phyloP scores from a whole-genome alignment of 371 early-diverging fungal species.

The Batkoa obscura region DNA sequence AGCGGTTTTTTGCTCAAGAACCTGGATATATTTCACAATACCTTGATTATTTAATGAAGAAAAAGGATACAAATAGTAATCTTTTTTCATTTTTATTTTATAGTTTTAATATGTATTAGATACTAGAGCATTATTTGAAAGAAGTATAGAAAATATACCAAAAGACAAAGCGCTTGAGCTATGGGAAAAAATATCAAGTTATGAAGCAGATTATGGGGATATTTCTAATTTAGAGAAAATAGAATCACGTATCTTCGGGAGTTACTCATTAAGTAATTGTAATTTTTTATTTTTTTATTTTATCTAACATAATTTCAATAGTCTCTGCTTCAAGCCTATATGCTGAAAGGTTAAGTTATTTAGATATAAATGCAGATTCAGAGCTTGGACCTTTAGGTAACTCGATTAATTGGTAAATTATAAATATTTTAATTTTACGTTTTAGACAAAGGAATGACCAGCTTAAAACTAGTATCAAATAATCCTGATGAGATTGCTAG shows the following conservation, averaged over 20 bases:
- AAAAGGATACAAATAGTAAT: constrained; percentile 80
- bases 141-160: constrained; percentile 50
- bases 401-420: no score
- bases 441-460: no score
- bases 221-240: constrained; percentile 45
- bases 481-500: no score
- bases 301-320: neutral
- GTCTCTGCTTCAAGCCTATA: neutral
- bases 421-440: no score
- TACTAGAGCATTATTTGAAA: constrained; percentile 74
- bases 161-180: constrained; percentile 43
- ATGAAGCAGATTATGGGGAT: constrained; percentile 78
- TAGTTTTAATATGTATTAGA: constrained; percentile 18
- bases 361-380: neutral
- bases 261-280: constrained; percentile 30
- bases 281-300: no score
- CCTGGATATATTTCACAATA: constrained; percentile 58
- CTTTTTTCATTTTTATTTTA: neutral
- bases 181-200: constrained; percentile 64
- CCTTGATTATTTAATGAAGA: constrained; percentile 63
- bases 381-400: neutral
- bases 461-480: no score
- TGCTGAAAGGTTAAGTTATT: neutral
- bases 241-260: constrained; percentile 52
- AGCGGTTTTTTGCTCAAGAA: constrained; percentile 55